These are phyloP conservation scores for Blastobotrys americana DNA, from an alignment of 805 yeast genomes.

Conservation along the genomic window DNA sequence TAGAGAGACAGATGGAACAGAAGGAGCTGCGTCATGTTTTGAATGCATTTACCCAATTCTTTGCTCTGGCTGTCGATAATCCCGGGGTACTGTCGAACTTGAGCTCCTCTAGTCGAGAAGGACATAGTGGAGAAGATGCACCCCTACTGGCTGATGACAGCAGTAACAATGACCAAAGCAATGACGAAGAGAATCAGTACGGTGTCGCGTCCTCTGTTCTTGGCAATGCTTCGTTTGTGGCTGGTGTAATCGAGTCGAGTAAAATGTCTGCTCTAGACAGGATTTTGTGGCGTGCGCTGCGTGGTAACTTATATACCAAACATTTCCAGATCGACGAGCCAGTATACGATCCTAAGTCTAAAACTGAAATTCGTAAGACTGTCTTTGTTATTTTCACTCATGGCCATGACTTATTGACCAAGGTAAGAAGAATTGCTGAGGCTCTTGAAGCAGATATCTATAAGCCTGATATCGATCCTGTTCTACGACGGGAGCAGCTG, in stretches of 20 bases:
- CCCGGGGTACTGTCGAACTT: constrained; percentile 26
- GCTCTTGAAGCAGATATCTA: constrained; percentile 80
- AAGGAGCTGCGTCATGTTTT: constrained; percentile 65
- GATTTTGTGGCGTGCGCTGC: constrained; percentile 83
- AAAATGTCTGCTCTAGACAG: constrained; percentile 67
- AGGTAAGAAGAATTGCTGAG: constrained; percentile 78
- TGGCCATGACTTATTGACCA: constrained; percentile 64
- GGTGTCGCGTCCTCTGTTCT: constrained; percentile 13
- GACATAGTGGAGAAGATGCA: constrained; percentile 33
- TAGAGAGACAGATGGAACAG: constrained; percentile 54
- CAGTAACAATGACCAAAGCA: constrained; percentile 23
- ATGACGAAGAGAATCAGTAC: constrained; percentile 8
- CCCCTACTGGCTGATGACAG: constrained; percentile 37
- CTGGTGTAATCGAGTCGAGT: constrained; percentile 75
- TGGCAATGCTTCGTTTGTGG: constrained; percentile 46
- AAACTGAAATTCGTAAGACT: constrained; percentile 58
- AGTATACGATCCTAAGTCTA: constrained; percentile 54
- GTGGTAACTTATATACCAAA: constrained; percentile 84
- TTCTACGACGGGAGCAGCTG: constrained; percentile 32
- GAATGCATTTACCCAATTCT: constrained; percentile 39
- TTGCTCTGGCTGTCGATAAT: constrained; percentile 32
- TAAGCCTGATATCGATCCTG: constrained; percentile 46
- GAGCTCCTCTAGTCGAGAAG: no score
- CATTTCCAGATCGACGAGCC: constrained; percentile 65
- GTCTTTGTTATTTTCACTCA: constrained; percentile 88